Percentiles rank a stretch among this genome's conserved stretches.
Conservation (phyloP, 179 eudicot genomes). For the Drosera spatulata region DNA sequence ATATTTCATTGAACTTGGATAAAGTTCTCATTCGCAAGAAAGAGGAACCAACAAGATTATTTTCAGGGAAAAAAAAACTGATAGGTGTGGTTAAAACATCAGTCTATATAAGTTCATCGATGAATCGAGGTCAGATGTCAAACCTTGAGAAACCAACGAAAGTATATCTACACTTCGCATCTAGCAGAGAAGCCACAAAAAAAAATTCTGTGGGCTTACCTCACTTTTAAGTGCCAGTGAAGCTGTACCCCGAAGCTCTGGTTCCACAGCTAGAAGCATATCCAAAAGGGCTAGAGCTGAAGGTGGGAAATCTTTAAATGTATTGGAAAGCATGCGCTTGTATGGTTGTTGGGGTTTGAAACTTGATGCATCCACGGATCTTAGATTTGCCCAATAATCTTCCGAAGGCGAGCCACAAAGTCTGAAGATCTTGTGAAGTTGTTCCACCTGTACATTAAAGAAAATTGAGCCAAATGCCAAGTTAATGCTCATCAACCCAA, state of each 20-base stretch:
- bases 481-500: too few relatives aligned
- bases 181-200: too few relatives aligned
- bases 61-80: too few relatives aligned
- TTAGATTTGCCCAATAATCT: slow-evolving; percentile 67
- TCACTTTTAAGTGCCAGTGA: slow-evolving; percentile 69
- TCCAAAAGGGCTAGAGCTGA: slow-evolving; percentile 63
- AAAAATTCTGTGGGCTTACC: slow-evolving; percentile 13
- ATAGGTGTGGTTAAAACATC: too few relatives aligned
- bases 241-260: slow-evolving; percentile 76
- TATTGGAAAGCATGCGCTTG: slow-evolving; percentile 57
- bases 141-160: too few relatives aligned
- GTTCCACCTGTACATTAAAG: slow-evolving; percentile 50
- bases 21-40: too few relatives aligned
- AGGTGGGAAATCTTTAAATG: slow-evolving; percentile 66
- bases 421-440: slow-evolving; percentile 78
- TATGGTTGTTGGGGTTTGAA: slow-evolving; percentile 81
- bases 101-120: too few relatives aligned
- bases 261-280: slow-evolving; percentile 78
- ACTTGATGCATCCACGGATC: slow-evolving; percentile 76
- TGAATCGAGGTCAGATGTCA: too few relatives aligned
- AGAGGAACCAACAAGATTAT: too few relatives aligned
- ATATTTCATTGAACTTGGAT: too few relatives aligned
- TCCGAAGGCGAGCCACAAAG: slow-evolving; percentile 27
- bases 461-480: too few relatives aligned
- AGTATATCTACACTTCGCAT: too few relatives aligned